These are phyloP conservation scores for Yarrowia hollandica DNA, from an alignment of 805 yeast species.

Conservation along the genomic window DNA sequence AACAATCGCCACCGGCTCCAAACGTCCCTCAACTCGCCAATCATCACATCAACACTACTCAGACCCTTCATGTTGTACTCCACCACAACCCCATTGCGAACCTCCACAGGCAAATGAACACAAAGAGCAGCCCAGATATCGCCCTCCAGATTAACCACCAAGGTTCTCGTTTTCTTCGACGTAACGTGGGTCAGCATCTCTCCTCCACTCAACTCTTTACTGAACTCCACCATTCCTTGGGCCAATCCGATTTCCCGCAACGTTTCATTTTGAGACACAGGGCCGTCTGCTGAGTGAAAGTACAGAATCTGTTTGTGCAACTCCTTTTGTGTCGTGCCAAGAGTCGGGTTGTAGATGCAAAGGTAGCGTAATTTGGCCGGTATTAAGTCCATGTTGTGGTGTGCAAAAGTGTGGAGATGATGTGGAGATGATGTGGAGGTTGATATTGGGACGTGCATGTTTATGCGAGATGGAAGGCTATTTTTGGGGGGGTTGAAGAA, in stretches of 20 bases:
- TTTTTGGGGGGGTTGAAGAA: too few relatives aligned
- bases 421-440: neutral
- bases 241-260: conserved; percentile 47
- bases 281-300: conserved; percentile 36
- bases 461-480: too few relatives aligned
- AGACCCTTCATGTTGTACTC: conserved; percentile 38
- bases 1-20: conserved; percentile 43
- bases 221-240: conserved; percentile 43
- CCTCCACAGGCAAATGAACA: conserved; percentile 35
- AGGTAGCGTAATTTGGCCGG: conserved; percentile 31
- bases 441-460: neutral
- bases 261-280: conserved; percentile 40
- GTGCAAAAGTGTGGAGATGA: neutral
- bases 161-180: conserved; percentile 42
- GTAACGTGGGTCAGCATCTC: conserved; percentile 38
- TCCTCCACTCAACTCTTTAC: conserved; percentile 35
- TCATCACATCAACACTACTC: conserved; percentile 43
- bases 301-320: conserved; percentile 43
- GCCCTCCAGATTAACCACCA: conserved; percentile 39
- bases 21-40: conserved; percentile 39
- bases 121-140: conserved; percentile 42
- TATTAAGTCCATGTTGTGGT: conserved; percentile 7
- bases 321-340: conserved; percentile 41
- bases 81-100: conserved; percentile 14
- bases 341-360: conserved; percentile 46